Evolutionary conservation across 129 eudicot genomes (phyloP), one percentile per base, ranked within the genome.

Genomic region (Ambrosia trifida): DNA sequence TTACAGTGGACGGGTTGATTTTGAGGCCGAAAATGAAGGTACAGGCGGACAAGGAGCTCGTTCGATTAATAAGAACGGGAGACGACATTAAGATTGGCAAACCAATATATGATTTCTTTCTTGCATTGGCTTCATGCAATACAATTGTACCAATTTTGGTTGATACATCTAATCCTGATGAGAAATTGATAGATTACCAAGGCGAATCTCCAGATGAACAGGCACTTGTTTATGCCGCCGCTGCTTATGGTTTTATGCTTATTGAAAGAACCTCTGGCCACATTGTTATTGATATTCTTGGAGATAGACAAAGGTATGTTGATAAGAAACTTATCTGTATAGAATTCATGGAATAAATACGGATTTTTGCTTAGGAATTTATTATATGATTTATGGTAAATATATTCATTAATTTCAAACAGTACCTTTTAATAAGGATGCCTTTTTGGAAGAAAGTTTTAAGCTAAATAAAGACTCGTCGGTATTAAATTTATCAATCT

Each of bases 161-260:
- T 11, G 88, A 83, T 47, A 74, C 92, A 40, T 50, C 85, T 43
- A 85, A 85, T 82, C 84, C 95, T 75, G 38, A 57, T 65, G 78
- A 81, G 80, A 87, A 76, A 67, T 72, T 85, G 75, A 80, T 93
- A 50, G 98, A 89, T 70, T 93, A 93, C 70, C 96, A 93, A 69
- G 96, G 95, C 57, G 96, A 93, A 74, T 93, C 96, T 50, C 98
- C 96, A 14, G 98, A 93, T 79, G 98, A 93, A 70, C 98, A 93
- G 80, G 96, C 98, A 47, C 83, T 93, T 68, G 96, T 87, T 67
- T 89, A 85, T 78, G 98, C 98, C 51, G 96, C 98, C 16, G 96
- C 98, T 73, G 85, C 98, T 41, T 87, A 93, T 56, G 98, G 98
- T 49, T 89, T 79, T 72, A 87, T 83, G 89, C 96, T 93, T 19